Evolutionary conservation across 257 asterid genomes (phyloP).

Genomic region (Solanum arcanum): DNA sequence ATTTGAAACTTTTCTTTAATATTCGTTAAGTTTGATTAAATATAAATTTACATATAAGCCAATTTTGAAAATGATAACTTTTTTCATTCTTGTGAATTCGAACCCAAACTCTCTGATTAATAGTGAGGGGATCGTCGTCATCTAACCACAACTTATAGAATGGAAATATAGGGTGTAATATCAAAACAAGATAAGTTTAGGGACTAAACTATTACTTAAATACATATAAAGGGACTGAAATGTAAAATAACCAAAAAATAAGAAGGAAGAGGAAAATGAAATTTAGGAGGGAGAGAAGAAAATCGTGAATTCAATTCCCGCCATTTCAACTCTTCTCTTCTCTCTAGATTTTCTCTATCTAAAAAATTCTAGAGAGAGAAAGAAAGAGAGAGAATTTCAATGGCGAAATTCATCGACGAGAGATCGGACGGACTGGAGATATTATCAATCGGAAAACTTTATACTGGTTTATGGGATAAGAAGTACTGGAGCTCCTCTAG

Average conservation of each 20-base stretch:
- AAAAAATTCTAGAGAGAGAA: background rate
- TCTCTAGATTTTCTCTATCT: background rate
- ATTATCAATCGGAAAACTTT: slow-evolving; percentile 60
- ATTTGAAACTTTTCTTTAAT: background rate
- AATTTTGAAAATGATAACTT: background rate
- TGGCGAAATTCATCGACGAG: slow-evolving; percentile 36
- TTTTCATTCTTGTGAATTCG: background rate
- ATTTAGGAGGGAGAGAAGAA: background rate
- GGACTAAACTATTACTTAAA: background rate
- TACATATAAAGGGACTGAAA: background rate
- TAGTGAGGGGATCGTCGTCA: no score
- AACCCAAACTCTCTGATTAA: background rate
- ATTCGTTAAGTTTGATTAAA: rapidly evolving
- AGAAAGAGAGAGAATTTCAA: slow-evolving; percentile 3
- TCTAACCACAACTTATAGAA: background rate
- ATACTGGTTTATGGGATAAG: slow-evolving; percentile 79
- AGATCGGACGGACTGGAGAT: slow-evolving; percentile 63
- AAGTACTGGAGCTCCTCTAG: slow-evolving; percentile 98
- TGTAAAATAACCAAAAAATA: background rate
- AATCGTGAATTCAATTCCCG: slow-evolving; percentile 12
- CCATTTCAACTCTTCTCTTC: slow-evolving; percentile 9
- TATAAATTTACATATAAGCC: rapidly evolving
- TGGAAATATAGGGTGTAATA: background rate
- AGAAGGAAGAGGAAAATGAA: background rate
- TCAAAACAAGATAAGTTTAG: background rate